phyloP scores from a whole-genome alignment of 2,329 filamentous ascomycete genomes.

The Domatiomyces catenatus region DNA sequence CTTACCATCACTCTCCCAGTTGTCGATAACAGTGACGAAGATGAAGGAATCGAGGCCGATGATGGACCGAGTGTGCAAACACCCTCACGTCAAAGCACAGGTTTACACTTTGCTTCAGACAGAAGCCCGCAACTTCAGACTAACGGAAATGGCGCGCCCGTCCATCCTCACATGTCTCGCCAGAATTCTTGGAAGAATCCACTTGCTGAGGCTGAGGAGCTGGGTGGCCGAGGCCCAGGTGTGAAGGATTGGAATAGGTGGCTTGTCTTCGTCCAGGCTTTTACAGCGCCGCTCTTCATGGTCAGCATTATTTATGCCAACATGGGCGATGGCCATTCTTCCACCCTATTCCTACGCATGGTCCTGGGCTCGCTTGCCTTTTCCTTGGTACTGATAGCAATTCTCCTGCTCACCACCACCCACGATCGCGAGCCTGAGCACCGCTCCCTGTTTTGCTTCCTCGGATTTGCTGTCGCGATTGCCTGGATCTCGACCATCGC shows the following conservation, averaged over 20 bases:
- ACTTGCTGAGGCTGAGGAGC: constrained; percentile 23
- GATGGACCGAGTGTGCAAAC: not conserved
- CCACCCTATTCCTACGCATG: constrained; percentile 39
- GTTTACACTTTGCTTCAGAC: not conserved
- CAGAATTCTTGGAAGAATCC: constrained; percentile 26
- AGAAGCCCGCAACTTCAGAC: constrained; percentile 3
- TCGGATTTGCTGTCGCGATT: constrained; percentile 82
- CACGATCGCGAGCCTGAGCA: constrained; percentile 53
- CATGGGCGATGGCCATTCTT: constrained; percentile 34
- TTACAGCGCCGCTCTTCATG: constrained; percentile 74
- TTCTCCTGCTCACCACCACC: constrained; percentile 55
- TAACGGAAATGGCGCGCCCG: not conserved
- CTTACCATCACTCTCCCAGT: constrained; percentile 84
- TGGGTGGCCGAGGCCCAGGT: constrained; percentile 14
- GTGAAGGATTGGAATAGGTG: constrained; percentile 69
- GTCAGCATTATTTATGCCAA: constrained; percentile 51
- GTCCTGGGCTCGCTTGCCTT: constrained; percentile 49
- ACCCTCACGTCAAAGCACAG: not conserved
- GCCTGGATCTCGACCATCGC: constrained; percentile 95
- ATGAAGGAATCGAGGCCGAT: constrained; percentile 31
- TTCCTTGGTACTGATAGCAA: constrained; percentile 51
- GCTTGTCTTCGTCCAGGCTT: constrained; percentile 71
- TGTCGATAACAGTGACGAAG: constrained; percentile 52
- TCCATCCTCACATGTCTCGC: constrained; percentile 11
- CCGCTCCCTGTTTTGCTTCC: constrained; percentile 65